Percentiles rank a stretch among this genome's conserved stretches.
These are phyloP conservation scores for Misopates orontium DNA, from an alignment of 257 asterid genomes.

Conservation along the genomic window DNA sequence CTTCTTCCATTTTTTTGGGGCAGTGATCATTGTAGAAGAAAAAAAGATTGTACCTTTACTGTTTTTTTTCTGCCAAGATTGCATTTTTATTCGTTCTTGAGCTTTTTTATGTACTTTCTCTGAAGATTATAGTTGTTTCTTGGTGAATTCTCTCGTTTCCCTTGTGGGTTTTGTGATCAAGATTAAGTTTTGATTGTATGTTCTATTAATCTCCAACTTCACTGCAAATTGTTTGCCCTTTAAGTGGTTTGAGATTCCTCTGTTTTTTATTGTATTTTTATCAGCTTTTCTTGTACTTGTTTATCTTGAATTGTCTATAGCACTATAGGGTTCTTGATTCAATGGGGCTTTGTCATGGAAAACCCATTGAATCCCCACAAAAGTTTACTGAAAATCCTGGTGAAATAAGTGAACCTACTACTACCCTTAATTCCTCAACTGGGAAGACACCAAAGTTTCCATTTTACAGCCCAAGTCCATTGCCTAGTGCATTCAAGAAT, in stretches of 20 bases:
- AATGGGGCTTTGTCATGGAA: conserved; percentile 98
- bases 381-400: conserved; percentile 52
- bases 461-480: conserved; percentile 92
- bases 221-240: conserved; percentile 10
- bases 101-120: neutral
- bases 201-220: conserved; percentile 14
- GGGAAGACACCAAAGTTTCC: conserved; percentile 91
- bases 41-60: conserved; percentile 38
- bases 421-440: conserved; percentile 47
- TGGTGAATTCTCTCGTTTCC: conserved; percentile 31
- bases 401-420: conserved; percentile 51
- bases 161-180: conserved; percentile 47
- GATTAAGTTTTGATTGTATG: conserved; percentile 22
- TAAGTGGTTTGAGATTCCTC: conserved; percentile 24
- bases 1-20: conserved; percentile 34
- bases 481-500: conserved; percentile 69
- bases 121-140: conserved; percentile 22
- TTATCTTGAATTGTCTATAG: conserved; percentile 22
- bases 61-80: conserved; percentile 2
- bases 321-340: conserved; percentile 42
- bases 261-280: conserved; percentile 1
- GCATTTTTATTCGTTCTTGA: no score
- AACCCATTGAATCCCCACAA: conserved; percentile 65
- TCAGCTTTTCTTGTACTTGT: neutral
- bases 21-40: conserved; percentile 49